A percentile compares a stretch with the other conserved stretches of the same genome.
Conservation (phyloP, 768 basidiomycete species). For the Cystofilobasidium ferigula region DNA sequence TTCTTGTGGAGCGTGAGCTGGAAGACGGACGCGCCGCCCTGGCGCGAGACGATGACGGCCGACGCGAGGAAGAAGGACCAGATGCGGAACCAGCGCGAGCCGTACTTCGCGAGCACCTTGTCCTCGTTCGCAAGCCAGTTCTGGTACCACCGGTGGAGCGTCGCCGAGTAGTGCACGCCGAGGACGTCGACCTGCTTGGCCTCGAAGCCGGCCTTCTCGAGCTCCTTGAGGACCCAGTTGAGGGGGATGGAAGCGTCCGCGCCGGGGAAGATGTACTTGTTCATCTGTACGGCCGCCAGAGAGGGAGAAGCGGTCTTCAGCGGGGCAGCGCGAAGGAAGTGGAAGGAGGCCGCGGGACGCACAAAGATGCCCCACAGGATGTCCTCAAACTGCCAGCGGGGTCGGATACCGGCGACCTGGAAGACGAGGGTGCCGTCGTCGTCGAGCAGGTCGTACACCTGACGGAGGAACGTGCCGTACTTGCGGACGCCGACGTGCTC, state of each 20-base stretch:
- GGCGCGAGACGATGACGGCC: slow-evolving; percentile 58
- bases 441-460: slow-evolving; percentile 84
- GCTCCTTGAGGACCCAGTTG: slow-evolving; percentile 74
- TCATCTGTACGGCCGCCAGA: slow-evolving; percentile 32
- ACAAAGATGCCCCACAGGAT: slow-evolving; percentile 95
- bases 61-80: slow-evolving; percentile 98
- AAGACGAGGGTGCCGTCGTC: slow-evolving; percentile 90
- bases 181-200: slow-evolving; percentile 93
- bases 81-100: slow-evolving; percentile 64
- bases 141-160: slow-evolving; percentile 71
- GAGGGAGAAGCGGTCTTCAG: neutral
- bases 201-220: slow-evolving; percentile 84
- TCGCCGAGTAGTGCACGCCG: slow-evolving; percentile 93
- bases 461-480: slow-evolving; percentile 74
- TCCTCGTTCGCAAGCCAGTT: slow-evolving; percentile 82
- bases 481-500: slow-evolving; percentile 97
- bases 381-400: slow-evolving; percentile 97
- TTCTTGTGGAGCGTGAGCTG: slow-evolving; percentile 98
- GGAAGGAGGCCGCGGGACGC: slow-evolving; percentile 52
- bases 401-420: slow-evolving; percentile 94
- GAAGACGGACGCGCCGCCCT: slow-evolving; percentile 87
- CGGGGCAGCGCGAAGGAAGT: neutral
- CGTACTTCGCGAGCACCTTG: slow-evolving; percentile 44
- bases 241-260: slow-evolving; percentile 93
- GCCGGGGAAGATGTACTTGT: slow-evolving; percentile 85